A percentile compares a stretch with the other conserved stretches of the same genome.
Conservation (phyloP, 306 rosid genomes). For the Gleditsia sinensis region DNA sequence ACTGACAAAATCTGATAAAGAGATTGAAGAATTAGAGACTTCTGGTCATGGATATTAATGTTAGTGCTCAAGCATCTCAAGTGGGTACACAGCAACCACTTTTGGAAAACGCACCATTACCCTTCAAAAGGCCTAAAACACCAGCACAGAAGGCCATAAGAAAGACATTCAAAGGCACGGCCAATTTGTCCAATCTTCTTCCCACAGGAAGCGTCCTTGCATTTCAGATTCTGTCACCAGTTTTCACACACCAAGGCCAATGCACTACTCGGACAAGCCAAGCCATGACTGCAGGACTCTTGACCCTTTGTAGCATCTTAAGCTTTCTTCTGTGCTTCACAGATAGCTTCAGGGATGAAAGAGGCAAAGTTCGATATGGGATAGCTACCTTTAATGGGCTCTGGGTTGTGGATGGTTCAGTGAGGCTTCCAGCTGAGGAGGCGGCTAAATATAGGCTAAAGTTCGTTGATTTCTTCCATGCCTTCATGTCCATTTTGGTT, state of each 20-base stretch:
- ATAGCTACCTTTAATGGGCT: slow-evolving; percentile 64
- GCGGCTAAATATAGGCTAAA: slow-evolving; percentile 50
- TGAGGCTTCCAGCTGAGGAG: slow-evolving; percentile 27
- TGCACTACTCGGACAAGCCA: slow-evolving; percentile 40
- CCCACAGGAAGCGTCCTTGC: slow-evolving; percentile 63
- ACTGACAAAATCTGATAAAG: background rate
- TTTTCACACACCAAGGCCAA: slow-evolving; percentile 53
- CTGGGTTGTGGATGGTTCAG: slow-evolving; percentile 72
- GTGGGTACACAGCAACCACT: too few species aligned
- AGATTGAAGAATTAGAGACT: too few species aligned
- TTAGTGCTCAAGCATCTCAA: background rate
- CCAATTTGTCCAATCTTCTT: slow-evolving; percentile 61
- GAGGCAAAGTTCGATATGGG: slow-evolving; percentile 57
- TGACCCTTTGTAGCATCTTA: slow-evolving; percentile 52
- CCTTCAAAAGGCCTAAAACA: slow-evolving; percentile 37
- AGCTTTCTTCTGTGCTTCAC: slow-evolving; percentile 47
- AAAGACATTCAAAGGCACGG: slow-evolving; percentile 61
- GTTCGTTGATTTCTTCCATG: slow-evolving; percentile 75
- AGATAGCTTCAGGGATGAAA: slow-evolving; percentile 10
- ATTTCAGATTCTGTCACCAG: slow-evolving; percentile 56
- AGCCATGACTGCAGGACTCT: slow-evolving; percentile 43
- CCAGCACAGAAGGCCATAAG: slow-evolving; percentile 48
- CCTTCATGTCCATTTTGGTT: slow-evolving; percentile 63
- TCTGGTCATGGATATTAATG: background rate
- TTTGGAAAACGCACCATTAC: slow-evolving; percentile 6